Base-by-base conservation (phyloP, 306 rosid genomes). In the Hylodesmum podocarpum region DNA sequence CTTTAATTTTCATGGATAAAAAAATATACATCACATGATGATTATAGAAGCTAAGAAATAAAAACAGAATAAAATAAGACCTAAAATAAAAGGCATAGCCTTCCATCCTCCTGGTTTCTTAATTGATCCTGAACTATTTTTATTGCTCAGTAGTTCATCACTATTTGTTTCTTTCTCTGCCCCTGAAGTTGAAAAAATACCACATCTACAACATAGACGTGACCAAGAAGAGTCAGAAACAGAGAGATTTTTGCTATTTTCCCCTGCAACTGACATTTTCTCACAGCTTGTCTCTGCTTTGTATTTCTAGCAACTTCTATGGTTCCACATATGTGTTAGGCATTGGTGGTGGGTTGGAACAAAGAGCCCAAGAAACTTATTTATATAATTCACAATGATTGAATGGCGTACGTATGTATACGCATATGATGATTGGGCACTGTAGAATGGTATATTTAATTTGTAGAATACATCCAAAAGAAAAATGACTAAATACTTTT, bases 41-140 rank as follows among this genome's bases (percentile, higher is more conserved):
- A 61, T 61, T 6, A 15, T 29, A 1, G 15, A 69, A 79, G 8
- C 5, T 25, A 58, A 27, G 9, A 57, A 58, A 27, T 5, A 11
- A 44, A 14, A 29, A 62, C 1, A 62, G 8, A 11, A 2, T 3
- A 31, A 8, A 11, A 2, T 3, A 31, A 8, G 21, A 93, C 98
- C 98, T 82, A 94, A 67, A 75, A 94, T 88, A 69, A 73, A 94
- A 63, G 97, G 92, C 88, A 94, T 83, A 82, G 92, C 89, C 88
- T 75, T 94, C 97, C 97, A 91, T 68, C 97, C 98, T 40, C 96
- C 97, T 6, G 89, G 90, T 47, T 84, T 89, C 70, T 82, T n/a
- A n/a, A n/a, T 8, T 11, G 57, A 29, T 46, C 75, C 77, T 41
- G 84, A 57, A 43, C 51, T 10, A 21, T 34, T 33, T 47, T 50